These are phyloP conservation scores for Lodderomyces jiufengensis DNA, from an alignment of 1,139 yeast species.

Conservation along the genomic window DNA sequence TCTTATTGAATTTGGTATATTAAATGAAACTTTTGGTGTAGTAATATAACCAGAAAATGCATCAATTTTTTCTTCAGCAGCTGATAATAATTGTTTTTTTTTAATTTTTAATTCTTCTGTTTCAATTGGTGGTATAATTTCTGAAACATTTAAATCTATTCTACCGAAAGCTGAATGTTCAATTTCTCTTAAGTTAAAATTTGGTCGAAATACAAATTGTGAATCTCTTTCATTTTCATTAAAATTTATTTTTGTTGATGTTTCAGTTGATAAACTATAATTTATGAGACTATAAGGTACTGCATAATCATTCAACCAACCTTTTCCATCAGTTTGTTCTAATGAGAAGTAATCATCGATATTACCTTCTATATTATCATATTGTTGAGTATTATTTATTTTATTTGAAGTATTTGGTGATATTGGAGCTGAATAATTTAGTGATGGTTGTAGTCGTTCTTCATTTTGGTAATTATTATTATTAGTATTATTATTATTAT, in stretches of 20 bases:
- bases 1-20: constrained; percentile 18
- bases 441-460: no score
- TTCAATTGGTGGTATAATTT: not conserved
- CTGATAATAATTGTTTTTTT: not conserved
- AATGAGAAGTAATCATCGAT: no score
- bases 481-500: no score
- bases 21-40: constrained; percentile 27
- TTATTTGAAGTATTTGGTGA: no score
- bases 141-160: constrained; percentile 9
- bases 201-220: constrained; percentile 25
- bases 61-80: constrained; percentile 16
- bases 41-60: constrained; percentile 31
- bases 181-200: constrained; percentile 23
- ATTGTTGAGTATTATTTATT: not conserved
- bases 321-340: not conserved
- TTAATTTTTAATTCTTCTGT: not conserved
- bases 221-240: constrained; percentile 15
- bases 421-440: no score
- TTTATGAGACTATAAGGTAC: constrained; percentile 29
- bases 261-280: constrained; percentile 16
- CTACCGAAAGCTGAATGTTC: constrained; percentile 15
- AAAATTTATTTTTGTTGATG: constrained; percentile 17
- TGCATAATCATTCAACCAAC: constrained; percentile 31
- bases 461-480: no score
- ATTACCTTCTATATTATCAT: no score